Percentiles rank a stretch among this genome's conserved stretches.
These are phyloP conservation scores for Volvariella volvacea DNA, from an alignment of 1,284 basidiomycete genomes.

Conservation along the genomic window DNA sequence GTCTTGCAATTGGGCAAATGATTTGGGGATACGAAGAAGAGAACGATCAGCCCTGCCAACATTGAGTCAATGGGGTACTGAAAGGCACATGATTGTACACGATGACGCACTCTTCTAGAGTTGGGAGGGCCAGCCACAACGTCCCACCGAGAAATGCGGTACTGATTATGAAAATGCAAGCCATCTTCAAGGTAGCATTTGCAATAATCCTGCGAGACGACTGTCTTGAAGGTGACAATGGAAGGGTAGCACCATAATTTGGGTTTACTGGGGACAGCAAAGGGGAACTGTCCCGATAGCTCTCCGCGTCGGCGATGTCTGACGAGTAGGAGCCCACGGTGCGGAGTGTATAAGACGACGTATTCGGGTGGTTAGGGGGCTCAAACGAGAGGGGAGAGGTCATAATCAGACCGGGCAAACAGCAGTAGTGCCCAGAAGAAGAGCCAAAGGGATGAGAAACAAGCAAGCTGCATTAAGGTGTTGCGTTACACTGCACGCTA, in stretches of 20 bases:
- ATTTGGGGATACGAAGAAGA: conserved; percentile 73
- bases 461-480: too few relatives aligned
- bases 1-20: conserved; percentile 75
- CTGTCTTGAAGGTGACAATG: conserved; percentile 32
- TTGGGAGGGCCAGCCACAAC: conserved; percentile 75
- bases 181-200: conserved; percentile 79
- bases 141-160: conserved; percentile 65
- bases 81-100: conserved; percentile 3
- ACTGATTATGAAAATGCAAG: conserved; percentile 67
- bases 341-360: conserved; percentile 59
- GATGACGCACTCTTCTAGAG: conserved; percentile 65
- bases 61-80: conserved; percentile 9
- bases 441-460: conserved; percentile 9
- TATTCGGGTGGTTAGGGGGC: conserved; percentile 27
- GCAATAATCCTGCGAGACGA: conserved; percentile 56
- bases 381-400: conserved; percentile 10
- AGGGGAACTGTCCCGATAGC: conserved; percentile 21
- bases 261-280: conserved; percentile 33
- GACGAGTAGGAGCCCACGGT: conserved; percentile 35
- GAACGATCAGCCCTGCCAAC: conserved; percentile 62
- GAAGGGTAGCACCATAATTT: conserved; percentile 47
- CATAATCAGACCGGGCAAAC: conserved; percentile 7
- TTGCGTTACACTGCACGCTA: too few relatives aligned
- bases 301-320: conserved; percentile 16
- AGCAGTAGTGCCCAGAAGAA: conserved; percentile 9